A percentile compares a stretch with the other conserved stretches of the same genome.
Conservation (phyloP, 768 basidiomycete species). For the Clathrus columnatus region DNA sequence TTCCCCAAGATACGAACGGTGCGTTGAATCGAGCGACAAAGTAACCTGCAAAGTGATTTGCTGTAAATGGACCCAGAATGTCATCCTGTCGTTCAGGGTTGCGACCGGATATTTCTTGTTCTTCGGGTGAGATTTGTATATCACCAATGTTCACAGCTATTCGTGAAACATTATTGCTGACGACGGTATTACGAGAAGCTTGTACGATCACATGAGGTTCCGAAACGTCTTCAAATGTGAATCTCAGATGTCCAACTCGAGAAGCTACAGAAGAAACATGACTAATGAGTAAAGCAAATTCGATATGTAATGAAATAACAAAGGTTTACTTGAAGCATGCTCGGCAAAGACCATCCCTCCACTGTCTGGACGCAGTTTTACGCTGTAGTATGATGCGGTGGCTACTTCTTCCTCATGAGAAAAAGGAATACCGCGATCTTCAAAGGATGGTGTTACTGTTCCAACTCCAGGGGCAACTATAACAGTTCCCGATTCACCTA, state of each 20-base stretch:
- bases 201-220: constrained; percentile 58
- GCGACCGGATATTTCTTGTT: constrained; percentile 48
- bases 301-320: not conserved
- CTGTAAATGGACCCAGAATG: constrained; percentile 48
- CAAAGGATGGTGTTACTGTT: constrained; percentile 42
- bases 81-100: constrained; percentile 65
- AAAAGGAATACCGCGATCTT: constrained; percentile 48
- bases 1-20: constrained; percentile 39
- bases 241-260: constrained; percentile 64
- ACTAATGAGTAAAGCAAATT: constrained; percentile 3
- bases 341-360: constrained; percentile 47
- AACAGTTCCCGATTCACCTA: constrained; percentile 54
- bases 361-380: constrained; percentile 43
- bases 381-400: constrained; percentile 47
- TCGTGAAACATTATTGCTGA: constrained; percentile 40
- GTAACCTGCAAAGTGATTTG: constrained; percentile 29
- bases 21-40: constrained; percentile 33
- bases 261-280: constrained; percentile 39
- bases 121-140: constrained; percentile 34
- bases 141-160: constrained; percentile 44
- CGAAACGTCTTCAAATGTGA: constrained; percentile 44
- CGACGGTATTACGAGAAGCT: constrained; percentile 52
- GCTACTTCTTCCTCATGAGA: constrained; percentile 44
- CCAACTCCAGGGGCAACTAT: constrained; percentile 51
- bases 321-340: constrained; percentile 50